These are phyloP conservation scores for Lichtheimia hyalospora DNA, from an alignment of 371 early-diverging fungal species.

Conservation along the genomic window DNA sequence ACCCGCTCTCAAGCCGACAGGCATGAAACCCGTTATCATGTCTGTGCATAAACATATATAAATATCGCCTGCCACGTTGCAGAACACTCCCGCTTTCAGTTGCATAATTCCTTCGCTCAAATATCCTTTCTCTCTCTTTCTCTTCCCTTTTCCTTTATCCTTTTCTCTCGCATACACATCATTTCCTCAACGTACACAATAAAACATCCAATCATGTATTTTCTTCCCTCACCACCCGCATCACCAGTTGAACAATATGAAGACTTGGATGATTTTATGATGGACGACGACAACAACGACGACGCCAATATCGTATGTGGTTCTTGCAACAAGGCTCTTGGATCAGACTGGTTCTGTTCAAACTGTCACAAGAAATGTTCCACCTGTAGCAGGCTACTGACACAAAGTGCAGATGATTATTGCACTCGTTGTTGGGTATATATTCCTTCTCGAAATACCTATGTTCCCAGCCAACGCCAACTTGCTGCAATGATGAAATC, in stretches of 20 bases:
- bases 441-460: slow-evolving; percentile 16
- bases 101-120: neutral
- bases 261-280: slow-evolving; percentile 9
- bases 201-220: slow-evolving; percentile 22
- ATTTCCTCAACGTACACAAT: neutral
- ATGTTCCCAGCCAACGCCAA: slow-evolving; percentile 5
- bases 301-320: slow-evolving; percentile 33
- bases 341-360: slow-evolving; percentile 49
- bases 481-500: slow-evolving; percentile 3
- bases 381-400: slow-evolving; percentile 42
- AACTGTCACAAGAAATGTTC: slow-evolving; percentile 43
- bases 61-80: slow-evolving; percentile 7
- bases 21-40: slow-evolving; percentile 5
- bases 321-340: slow-evolving; percentile 38
- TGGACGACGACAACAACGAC: neutral
- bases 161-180: neutral
- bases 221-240: slow-evolving; percentile 39
- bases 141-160: neutral
- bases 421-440: slow-evolving; percentile 47
- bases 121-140: neutral
- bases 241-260: slow-evolving; percentile 13
- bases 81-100: neutral
- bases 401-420: slow-evolving; percentile 26
- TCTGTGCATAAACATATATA: slow-evolving; percentile 16
- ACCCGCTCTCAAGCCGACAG: slow-evolving; percentile 3